Percentiles rank a stretch among this genome's conserved stretches.
Conservation (phyloP, 1,284 basidiomycete genomes). For the Pseudozyma hubeiensis region DNA sequence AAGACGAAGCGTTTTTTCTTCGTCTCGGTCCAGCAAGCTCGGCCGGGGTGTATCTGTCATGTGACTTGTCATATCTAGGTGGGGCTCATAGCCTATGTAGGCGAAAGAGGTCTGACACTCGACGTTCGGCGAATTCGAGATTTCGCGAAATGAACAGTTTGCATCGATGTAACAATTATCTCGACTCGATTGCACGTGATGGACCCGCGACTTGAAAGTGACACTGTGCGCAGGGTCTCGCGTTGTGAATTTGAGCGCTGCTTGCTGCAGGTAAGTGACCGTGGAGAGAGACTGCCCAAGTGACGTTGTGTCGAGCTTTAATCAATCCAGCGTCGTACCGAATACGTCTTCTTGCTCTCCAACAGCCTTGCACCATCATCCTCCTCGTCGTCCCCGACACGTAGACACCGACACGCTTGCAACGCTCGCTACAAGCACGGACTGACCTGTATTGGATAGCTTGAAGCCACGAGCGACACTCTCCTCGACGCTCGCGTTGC, state of each 20-base stretch:
- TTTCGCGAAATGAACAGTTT: too few relatives aligned
- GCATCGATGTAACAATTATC: too few relatives aligned
- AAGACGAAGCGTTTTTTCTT: too few relatives aligned
- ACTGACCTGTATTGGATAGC: too few relatives aligned
- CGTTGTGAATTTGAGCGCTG: conserved; percentile 1
- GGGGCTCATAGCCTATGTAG: too few relatives aligned
- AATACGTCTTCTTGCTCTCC: not conserved
- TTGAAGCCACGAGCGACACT: not conserved
- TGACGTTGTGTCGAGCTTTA: not conserved
- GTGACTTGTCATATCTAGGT: too few relatives aligned
- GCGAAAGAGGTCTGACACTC: too few relatives aligned
- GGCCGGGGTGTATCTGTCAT: too few relatives aligned
- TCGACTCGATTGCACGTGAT: conserved; percentile 6
- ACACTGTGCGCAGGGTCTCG: conserved; percentile 9
- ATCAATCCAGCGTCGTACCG: not conserved
- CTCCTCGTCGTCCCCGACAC: not conserved
- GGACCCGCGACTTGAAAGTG: conserved; percentile 5
- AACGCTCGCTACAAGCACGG: not conserved
- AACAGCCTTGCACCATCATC: not conserved
- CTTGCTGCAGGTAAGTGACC: conserved; percentile 1
- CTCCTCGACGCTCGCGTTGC: not conserved
- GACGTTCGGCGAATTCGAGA: too few relatives aligned
- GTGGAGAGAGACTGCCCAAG: conserved; percentile 4
- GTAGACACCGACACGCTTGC: not conserved
- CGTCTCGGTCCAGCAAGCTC: too few relatives aligned